phyloP scores from a whole-genome alignment of 352 stramenopile species.

The Phytophthora nicotianae region DNA sequence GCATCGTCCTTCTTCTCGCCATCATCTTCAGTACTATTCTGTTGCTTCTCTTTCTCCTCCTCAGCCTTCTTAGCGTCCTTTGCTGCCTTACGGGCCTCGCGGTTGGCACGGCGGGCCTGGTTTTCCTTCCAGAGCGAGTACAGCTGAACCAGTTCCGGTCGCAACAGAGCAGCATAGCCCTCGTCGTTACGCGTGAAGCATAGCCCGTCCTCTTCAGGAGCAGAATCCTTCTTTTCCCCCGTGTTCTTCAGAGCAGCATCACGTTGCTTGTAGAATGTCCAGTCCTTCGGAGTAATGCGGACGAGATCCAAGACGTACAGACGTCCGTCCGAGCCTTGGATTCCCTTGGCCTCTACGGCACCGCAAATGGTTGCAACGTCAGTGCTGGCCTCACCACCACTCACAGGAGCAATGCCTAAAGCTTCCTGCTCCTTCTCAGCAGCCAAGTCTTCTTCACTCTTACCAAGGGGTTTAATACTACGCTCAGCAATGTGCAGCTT shows the following conservation, averaged over 20 bases:
- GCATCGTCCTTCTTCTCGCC: slow-evolving; percentile 35
- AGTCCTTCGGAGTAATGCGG: slow-evolving; percentile 94
- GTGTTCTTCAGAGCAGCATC: slow-evolving; percentile 20
- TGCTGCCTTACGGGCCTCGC: slow-evolving; percentile 52
- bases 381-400: slow-evolving; percentile 58
- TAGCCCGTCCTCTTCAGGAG: slow-evolving; percentile 49
- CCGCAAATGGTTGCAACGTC: slow-evolving; percentile 83
- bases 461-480: slow-evolving; percentile 78
- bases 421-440: slow-evolving; percentile 43
- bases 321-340: slow-evolving; percentile 92
- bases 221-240: slow-evolving; percentile 32
- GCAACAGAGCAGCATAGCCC: slow-evolving; percentile 90
- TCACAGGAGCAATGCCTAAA: slow-evolving; percentile 29
- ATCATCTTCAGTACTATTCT: slow-evolving; percentile 16
- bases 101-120: slow-evolving; percentile 63
- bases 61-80: slow-evolving; percentile 56
- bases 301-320: slow-evolving; percentile 96
- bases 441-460: slow-evolving; percentile 46
- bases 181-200: slow-evolving; percentile 81
- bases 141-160: slow-evolving; percentile 92
- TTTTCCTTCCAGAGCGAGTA: slow-evolving; percentile 93
- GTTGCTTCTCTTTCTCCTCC: slow-evolving; percentile 35
- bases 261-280: slow-evolving; percentile 88
- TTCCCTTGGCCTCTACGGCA: slow-evolving; percentile 96
- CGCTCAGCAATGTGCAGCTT: slow-evolving; percentile 92